Evolutionary conservation across 164 flowering plant genomes (phyloP).

Genomic region (Umbilicus rupestris): DNA sequence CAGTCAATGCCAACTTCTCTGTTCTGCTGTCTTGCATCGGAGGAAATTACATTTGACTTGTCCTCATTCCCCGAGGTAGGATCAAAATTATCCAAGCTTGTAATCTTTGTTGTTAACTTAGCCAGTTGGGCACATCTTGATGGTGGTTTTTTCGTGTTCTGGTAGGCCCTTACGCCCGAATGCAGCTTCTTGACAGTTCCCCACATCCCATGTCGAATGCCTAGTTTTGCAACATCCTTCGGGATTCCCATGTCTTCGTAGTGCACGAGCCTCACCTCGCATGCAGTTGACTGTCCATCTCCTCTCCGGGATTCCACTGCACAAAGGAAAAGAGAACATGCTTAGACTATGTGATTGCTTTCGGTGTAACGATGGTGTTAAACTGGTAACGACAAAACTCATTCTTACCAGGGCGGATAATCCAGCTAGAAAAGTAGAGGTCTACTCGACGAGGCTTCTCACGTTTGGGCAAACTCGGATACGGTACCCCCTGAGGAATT

Average conservation of each 20-base stretch:
- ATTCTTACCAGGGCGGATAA: constrained; percentile 7
- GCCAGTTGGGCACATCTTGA: constrained; percentile 66
- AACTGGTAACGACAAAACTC: background rate
- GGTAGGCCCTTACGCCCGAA: constrained; percentile 81
- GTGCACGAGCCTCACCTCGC: constrained; percentile 82
- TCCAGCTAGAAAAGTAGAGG: constrained; percentile 9
- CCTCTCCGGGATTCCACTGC: constrained; percentile 77
- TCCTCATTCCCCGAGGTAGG: constrained; percentile 28
- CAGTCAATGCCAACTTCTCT: constrained; percentile 42
- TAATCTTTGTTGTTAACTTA: constrained; percentile 54
- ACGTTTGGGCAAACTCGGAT: constrained; percentile 9
- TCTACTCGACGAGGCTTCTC: constrained; percentile 6
- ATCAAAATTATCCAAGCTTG: constrained; percentile 23
- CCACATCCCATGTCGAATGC: constrained; percentile 99
- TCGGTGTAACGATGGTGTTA: background rate
- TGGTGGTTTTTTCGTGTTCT: constrained; percentile 47
- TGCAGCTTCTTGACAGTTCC: constrained; percentile 90
- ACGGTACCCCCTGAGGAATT: constrained; percentile 7
- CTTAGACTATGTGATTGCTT: background rate
- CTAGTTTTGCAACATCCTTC: constrained; percentile 87
- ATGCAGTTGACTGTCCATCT: constrained; percentile 77
- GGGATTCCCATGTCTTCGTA: constrained; percentile 99
- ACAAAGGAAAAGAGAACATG: background rate
- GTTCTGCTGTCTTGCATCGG: constrained; percentile 6
- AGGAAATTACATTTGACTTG: constrained; percentile 4